Conservation (phyloP, 345 rosid genomes). For the Excoecaria agallocha region DNA sequence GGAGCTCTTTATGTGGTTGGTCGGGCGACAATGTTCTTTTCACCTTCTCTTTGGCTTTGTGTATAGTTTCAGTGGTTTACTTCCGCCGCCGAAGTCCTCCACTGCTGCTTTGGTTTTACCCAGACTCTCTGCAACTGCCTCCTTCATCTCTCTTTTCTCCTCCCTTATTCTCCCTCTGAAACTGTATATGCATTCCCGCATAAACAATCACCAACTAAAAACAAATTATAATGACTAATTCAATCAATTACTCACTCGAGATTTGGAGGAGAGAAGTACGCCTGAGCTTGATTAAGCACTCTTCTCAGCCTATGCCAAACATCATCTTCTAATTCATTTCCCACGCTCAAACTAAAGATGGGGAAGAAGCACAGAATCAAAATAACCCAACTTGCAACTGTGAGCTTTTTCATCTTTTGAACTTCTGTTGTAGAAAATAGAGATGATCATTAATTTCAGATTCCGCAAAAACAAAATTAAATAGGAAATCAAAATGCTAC, state of each 20-base stretch:
- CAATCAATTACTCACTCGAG: background rate
- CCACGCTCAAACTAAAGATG: background rate
- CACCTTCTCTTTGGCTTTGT: conserved; percentile 12
- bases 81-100: conserved; percentile 13
- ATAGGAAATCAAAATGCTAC: too few relatives aligned
- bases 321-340: background rate
- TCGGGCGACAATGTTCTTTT: background rate
- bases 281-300: background rate
- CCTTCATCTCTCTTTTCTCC: conserved; percentile 15
- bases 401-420: background rate
- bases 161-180: conserved; percentile 8
- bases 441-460: too few relatives aligned
- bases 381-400: background rate
- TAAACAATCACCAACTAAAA: background rate
- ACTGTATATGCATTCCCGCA: background rate
- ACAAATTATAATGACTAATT: too few relatives aligned
- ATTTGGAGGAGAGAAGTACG: conserved; percentile 6
- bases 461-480: too few relatives aligned
- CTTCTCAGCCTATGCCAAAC: background rate
- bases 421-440: too few relatives aligned
- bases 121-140: conserved; percentile 20
- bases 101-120: conserved; percentile 21
- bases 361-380: background rate
- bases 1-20: too few relatives aligned
- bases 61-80: conserved; percentile 11